These are phyloP conservation scores for Salix viminalis DNA, from an alignment of 345 rosid genomes.

Conservation along the genomic window DNA sequence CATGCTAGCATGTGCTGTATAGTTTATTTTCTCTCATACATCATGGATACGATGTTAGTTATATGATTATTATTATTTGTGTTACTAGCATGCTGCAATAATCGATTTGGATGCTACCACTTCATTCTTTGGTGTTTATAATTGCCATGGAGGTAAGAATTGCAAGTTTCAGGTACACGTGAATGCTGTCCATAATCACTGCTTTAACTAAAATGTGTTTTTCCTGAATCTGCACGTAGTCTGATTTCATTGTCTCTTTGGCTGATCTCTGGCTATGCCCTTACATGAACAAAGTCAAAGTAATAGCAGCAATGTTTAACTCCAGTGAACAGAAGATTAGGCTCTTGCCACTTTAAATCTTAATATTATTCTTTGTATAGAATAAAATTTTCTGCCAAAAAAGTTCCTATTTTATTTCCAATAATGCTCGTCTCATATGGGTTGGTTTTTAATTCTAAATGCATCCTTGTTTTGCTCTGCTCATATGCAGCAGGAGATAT, in stretches of 20 bases:
- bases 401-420: no score
- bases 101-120: slow-evolving; percentile 73
- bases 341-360: no score
- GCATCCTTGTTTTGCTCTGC: no score
- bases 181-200: neutral
- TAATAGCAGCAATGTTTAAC: no score
- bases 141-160: slow-evolving; percentile 96
- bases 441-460: no score
- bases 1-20: neutral
- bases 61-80: slow-evolving; percentile 1
- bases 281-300: no score
- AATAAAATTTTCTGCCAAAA: no score
- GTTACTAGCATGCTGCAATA: slow-evolving; percentile 73
- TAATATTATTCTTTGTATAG: no score
- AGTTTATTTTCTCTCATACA: neutral
- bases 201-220: neutral
- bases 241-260: neutral
- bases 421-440: no score
- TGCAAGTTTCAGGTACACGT: slow-evolving; percentile 15
- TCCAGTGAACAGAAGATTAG: no score
- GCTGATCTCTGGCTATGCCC: no score
- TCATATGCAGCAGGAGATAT: slow-evolving; percentile 62
- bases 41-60: neutral
- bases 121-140: slow-evolving; percentile 94
- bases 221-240: neutral